Evolutionary conservation across 192 early-diverging fungal genomes (phyloP).

Genomic region (Coemansia guatemalensis): DNA sequence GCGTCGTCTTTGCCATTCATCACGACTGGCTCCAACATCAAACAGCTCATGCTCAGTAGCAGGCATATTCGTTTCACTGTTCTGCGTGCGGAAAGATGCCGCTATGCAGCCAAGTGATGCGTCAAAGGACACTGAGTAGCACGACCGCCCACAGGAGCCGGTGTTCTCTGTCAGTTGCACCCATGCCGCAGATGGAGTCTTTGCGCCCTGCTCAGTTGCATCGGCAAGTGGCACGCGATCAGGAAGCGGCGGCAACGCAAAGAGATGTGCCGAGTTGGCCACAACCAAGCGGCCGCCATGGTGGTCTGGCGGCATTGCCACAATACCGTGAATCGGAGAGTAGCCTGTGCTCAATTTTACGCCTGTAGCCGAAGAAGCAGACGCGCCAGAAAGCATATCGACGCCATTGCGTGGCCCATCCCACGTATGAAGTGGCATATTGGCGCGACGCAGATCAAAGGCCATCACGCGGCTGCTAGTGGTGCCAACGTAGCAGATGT

Average conservation of each 20-base stretch:
- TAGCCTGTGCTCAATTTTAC: constrained; percentile 2
- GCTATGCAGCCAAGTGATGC: constrained; percentile 11
- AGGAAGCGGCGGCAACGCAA: constrained; percentile 14
- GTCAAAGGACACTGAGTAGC: constrained; percentile 32
- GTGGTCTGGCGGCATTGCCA: not conserved
- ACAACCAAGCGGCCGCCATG: constrained; percentile 15
- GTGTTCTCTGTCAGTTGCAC: constrained; percentile 11
- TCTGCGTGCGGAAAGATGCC: constrained; percentile 27
- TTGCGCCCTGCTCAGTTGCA: not conserved
- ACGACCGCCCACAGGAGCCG: constrained; percentile 11
- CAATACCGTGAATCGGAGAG: constrained; percentile 36
- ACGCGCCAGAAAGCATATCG: not conserved
- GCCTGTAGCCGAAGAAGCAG: not conserved
- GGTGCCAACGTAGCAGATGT: constrained; percentile 29
- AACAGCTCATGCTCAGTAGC: constrained; percentile 33
- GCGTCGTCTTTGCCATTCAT: constrained; percentile 6
- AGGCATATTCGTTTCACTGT: not conserved
- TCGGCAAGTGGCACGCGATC: not conserved
- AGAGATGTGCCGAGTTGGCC: constrained; percentile 31
- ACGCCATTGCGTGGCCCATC: constrained; percentile 13
- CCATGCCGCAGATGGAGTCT: constrained; percentile 12
- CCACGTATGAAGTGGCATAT: constrained; percentile 15
- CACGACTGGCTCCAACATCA: not conserved
- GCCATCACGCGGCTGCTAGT: constrained; percentile 17
- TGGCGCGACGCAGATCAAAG: constrained; percentile 26